phyloP scores from a whole-genome alignment of 345 rosid genomes.

The Psidium guajava region DNA sequence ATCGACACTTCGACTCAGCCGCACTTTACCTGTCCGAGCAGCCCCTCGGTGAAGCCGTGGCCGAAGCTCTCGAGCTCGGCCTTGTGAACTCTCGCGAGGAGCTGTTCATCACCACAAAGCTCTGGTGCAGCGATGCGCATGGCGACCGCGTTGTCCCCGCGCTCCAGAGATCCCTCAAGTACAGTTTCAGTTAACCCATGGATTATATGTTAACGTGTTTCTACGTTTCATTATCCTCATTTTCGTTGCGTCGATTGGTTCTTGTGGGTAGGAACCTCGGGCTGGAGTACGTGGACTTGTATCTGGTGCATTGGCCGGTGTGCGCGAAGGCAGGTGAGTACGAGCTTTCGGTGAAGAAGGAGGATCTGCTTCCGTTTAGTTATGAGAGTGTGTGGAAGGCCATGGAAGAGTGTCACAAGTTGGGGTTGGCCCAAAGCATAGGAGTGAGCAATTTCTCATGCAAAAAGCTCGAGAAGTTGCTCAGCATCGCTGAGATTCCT shows the following conservation, averaged over 20 bases:
- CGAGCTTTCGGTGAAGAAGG: neutral
- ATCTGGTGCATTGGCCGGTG: conserved; percentile 1
- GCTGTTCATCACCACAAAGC: conserved; percentile 34
- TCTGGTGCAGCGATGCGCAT: conserved; percentile 21
- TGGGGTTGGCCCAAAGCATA: conserved; percentile 24
- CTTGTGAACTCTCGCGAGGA: conserved; percentile 17
- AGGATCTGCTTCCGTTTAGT: conserved; percentile 11
- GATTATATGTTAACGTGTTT: neutral
- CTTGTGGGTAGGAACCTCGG: neutral
- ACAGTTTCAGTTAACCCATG: neutral
- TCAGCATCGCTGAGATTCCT: conserved; percentile 14
- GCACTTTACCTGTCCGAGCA: conserved; percentile 16
- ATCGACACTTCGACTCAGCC: conserved; percentile 30
- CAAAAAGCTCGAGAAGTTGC: conserved; percentile 18
- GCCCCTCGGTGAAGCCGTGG: conserved; percentile 21
- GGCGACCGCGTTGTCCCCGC: neutral
- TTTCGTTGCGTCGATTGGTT: neutral
- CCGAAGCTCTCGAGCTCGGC: conserved; percentile 23
- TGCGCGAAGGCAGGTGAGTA: neutral
- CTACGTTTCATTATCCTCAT: neutral
- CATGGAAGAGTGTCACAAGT: conserved; percentile 25
- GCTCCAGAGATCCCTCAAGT: neutral
- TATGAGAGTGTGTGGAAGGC: conserved; percentile 20
- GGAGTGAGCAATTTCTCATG: conserved; percentile 29
- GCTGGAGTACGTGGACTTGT: conserved; percentile 1